Evolutionary conservation across 2,329 filamentous ascomycete genomes (phyloP).

Genomic region (Alternaria sp.): DNA sequence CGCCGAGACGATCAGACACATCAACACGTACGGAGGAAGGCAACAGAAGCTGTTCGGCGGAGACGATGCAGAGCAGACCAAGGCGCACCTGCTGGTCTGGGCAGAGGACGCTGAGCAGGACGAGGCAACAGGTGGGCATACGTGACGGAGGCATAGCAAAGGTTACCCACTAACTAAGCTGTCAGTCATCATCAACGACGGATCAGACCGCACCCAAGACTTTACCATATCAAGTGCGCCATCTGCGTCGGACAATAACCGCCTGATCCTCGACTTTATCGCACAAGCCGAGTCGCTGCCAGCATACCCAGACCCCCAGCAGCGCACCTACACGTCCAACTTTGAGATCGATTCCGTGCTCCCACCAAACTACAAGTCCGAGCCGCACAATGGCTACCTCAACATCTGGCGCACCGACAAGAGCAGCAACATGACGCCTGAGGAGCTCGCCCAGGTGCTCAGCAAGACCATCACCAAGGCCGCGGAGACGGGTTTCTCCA

Average conservation of each 20-base stretch:
- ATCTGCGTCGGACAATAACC: slow-evolving; percentile 43
- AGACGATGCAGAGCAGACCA: slow-evolving; percentile 29
- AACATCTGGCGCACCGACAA: slow-evolving; percentile 37
- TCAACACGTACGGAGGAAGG: slow-evolving; percentile 58
- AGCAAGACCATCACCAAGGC: slow-evolving; percentile 20
- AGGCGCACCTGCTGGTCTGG: slow-evolving; percentile 50
- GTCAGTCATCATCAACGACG: slow-evolving; percentile 38
- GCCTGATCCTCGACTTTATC: slow-evolving; percentile 48
- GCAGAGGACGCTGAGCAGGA: slow-evolving; percentile 52
- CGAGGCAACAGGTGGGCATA: slow-evolving; percentile 42
- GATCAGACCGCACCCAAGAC: slow-evolving; percentile 24
- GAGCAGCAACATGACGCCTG: slow-evolving; percentile 25
- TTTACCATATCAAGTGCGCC: slow-evolving; percentile 49
- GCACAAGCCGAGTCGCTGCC: slow-evolving; percentile 47
- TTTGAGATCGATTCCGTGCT: slow-evolving; percentile 35
- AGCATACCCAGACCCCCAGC: slow-evolving; percentile 36
- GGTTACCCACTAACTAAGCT: slow-evolving; percentile 24
- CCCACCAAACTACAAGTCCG: slow-evolving; percentile 27
- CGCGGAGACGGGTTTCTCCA: slow-evolving; percentile 31
- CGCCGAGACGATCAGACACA: slow-evolving; percentile 54
- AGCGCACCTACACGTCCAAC: slow-evolving; percentile 35
- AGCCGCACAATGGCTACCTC: slow-evolving; percentile 43
- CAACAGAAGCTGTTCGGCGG: slow-evolving; percentile 53
- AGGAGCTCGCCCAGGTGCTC: slow-evolving; percentile 26
- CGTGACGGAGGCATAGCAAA: background rate